A percentile compares a stretch with the other conserved stretches of the same genome.
These are phyloP conservation scores for Karstenula rhodostoma DNA, from an alignment of 2,329 filamentous ascomycete species.

Conservation along the genomic window DNA sequence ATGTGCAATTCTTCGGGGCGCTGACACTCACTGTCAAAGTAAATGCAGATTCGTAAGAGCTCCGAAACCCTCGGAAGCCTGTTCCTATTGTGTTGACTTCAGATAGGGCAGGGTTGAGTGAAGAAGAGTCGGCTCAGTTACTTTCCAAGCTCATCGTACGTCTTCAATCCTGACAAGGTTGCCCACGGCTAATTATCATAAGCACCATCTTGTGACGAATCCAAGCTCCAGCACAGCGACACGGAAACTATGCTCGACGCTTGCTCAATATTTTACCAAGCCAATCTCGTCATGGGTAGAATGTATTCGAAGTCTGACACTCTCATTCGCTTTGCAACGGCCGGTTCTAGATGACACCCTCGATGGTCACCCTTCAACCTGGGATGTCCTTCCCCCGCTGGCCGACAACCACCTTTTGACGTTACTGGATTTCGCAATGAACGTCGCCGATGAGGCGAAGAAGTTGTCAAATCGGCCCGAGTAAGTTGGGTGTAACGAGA, in stretches of 20 bases:
- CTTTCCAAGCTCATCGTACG: conserved; percentile 48
- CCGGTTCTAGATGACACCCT: conserved; percentile 59
- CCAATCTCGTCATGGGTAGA: conserved; percentile 72
- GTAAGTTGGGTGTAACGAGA: conserved; percentile 21
- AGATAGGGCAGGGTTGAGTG: conserved; percentile 37
- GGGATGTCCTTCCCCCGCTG: conserved; percentile 57
- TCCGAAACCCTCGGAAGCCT: neutral
- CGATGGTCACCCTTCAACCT: conserved; percentile 53
- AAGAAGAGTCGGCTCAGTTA: conserved; percentile 46
- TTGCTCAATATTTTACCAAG: conserved; percentile 78
- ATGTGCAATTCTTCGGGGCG: conserved; percentile 90
- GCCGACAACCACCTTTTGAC: conserved; percentile 62
- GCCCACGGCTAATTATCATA: conserved; percentile 19
- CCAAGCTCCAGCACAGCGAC: conserved; percentile 66
- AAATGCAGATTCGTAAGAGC: conserved; percentile 83
- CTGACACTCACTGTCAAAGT: conserved; percentile 94
- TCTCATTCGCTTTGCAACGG: conserved; percentile 63
- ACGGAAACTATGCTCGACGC: conserved; percentile 78
- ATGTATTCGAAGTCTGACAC: conserved; percentile 70
- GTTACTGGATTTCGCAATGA: conserved; percentile 70
- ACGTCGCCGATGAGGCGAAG: conserved; percentile 71
- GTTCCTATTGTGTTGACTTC: neutral
- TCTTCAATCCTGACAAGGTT: neutral
- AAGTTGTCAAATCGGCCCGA: conserved; percentile 71
- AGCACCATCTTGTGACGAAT: conserved; percentile 43